Conservation (phyloP, 2,329 filamentous ascomycete genomes). For the Stenocarpella maydis region DNA sequence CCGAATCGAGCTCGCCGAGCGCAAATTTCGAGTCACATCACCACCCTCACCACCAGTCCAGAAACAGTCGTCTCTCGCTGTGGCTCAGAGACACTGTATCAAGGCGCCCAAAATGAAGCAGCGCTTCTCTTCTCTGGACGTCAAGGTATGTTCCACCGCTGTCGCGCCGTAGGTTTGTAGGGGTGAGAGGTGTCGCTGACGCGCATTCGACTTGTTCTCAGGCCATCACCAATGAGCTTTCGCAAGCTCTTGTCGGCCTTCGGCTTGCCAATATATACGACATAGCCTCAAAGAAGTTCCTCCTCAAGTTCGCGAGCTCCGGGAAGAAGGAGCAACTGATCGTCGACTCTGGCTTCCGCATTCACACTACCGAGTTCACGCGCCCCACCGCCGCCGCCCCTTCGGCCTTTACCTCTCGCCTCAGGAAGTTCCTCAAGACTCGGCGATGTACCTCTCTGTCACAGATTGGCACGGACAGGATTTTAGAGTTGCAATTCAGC, state of each 20-base stretch:
- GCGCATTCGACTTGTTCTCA: constrained; percentile 46
- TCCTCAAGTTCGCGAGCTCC: constrained; percentile 93
- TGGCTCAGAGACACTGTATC: background rate
- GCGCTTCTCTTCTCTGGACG: constrained; percentile 80
- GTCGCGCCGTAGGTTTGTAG: background rate
- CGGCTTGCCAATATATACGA: constrained; percentile 96
- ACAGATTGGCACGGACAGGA: constrained; percentile 91
- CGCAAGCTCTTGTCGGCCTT: constrained; percentile 75
- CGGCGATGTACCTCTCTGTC: constrained; percentile 80
- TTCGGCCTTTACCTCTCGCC: constrained; percentile 82
- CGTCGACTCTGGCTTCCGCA: constrained; percentile 94
- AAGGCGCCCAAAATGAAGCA: constrained; percentile 70
- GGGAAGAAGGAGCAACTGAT: constrained; percentile 89
- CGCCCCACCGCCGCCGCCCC: constrained; percentile 86
- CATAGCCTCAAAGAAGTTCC: constrained; percentile 91
- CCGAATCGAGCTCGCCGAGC: constrained; percentile 21
- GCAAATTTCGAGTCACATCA: constrained; percentile 22
- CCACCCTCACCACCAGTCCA: background rate
- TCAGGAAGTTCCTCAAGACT: constrained; percentile 90
- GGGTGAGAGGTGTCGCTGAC: background rate
- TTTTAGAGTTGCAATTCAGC: constrained; percentile 91
- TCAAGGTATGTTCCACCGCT: constrained; percentile 61
- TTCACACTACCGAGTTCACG: constrained; percentile 90
- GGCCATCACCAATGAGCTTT: constrained; percentile 95
- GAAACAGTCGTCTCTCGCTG: background rate